phyloP scores from a whole-genome alignment of 1,284 basidiomycete species.

The Ustilago xerochloae region DNA sequence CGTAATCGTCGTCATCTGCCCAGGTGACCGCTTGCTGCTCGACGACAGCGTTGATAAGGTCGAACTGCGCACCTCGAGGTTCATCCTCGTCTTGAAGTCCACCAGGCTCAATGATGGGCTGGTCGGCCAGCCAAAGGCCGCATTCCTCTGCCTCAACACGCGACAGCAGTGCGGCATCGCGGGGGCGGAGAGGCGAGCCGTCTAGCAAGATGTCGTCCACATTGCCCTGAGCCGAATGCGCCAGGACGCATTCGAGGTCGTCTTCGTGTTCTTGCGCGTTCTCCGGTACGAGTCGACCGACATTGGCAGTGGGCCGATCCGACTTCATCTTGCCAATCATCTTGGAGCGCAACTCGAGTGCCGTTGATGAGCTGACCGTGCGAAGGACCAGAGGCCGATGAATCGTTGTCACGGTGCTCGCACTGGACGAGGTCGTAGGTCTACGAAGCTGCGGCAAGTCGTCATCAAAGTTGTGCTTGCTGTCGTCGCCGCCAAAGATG shows the following conservation, averaged over 20 bases:
- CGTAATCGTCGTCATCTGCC: slow-evolving; percentile 65
- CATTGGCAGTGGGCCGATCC: slow-evolving; percentile 38
- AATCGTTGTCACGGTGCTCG: background rate
- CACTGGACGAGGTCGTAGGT: background rate
- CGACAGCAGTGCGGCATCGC: slow-evolving; percentile 31
- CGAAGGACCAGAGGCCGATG: slow-evolving; percentile 20
- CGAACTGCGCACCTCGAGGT: slow-evolving; percentile 52
- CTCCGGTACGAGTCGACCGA: slow-evolving; percentile 35
- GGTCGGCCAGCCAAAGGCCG: slow-evolving; percentile 40
- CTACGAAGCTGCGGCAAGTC: slow-evolving; percentile 36
- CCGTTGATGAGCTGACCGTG: background rate
- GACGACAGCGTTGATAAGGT: slow-evolving; percentile 50
- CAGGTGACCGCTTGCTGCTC: slow-evolving; percentile 52
- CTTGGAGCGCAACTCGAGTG: slow-evolving; percentile 5
- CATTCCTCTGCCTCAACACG: slow-evolving; percentile 30
- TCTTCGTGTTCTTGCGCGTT: slow-evolving; percentile 40
- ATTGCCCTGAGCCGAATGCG: slow-evolving; percentile 13
- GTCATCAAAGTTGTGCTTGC: slow-evolving; percentile 40
- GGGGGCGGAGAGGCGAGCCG: slow-evolving; percentile 17
- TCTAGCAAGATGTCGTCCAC: slow-evolving; percentile 22
- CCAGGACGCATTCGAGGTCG: slow-evolving; percentile 44
- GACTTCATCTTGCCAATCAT: background rate
- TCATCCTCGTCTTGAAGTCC: slow-evolving; percentile 48
- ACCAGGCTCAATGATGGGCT: slow-evolving; percentile 47
- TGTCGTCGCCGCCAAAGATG: slow-evolving; percentile 54